Percentiles rank a stretch among this genome's conserved stretches.
phyloP scores from a whole-genome alignment of 1,284 basidiomycete genomes.

The Porogramme epimiltina region DNA sequence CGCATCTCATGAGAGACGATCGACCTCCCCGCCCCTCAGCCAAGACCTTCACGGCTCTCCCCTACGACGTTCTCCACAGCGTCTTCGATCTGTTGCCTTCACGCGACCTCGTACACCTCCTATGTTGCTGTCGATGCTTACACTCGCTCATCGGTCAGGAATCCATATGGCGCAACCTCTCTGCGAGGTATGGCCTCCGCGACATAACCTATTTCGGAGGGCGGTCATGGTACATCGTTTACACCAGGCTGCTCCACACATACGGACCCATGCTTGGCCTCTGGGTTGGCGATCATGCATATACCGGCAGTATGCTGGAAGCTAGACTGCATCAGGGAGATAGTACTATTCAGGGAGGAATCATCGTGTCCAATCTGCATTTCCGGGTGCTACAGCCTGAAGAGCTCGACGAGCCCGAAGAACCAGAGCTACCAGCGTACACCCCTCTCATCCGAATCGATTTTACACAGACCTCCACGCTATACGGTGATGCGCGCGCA shows the following conservation, averaged over 20 bases:
- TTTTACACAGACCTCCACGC: slow-evolving; percentile 3
- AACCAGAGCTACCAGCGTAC: slow-evolving; percentile 17
- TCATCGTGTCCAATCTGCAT: slow-evolving; percentile 24
- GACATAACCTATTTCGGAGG: slow-evolving; percentile 16
- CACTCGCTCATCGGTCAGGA: slow-evolving; percentile 20
- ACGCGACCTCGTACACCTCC: slow-evolving; percentile 23
- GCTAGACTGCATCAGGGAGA: slow-evolving; percentile 14
- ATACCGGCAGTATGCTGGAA: slow-evolving; percentile 24
- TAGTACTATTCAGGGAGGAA: slow-evolving; percentile 8
- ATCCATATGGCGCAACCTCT: slow-evolving; percentile 24
- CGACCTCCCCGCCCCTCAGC: neutral
- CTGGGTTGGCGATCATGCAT: slow-evolving; percentile 28
- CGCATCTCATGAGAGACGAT: too few relatives aligned
- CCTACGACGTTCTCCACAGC: slow-evolving; percentile 27
- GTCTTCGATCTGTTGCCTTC: slow-evolving; percentile 18
- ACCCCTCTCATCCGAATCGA: slow-evolving; percentile 13
- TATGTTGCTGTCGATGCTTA: slow-evolving; percentile 25
- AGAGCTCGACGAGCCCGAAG: slow-evolving; percentile 14
- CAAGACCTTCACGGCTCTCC: slow-evolving; percentile 13
- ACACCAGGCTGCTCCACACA: slow-evolving; percentile 21
- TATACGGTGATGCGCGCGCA: slow-evolving; percentile 2
- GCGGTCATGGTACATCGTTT: slow-evolving; percentile 24
- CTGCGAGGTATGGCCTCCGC: slow-evolving; percentile 15
- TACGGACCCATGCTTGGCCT: slow-evolving; percentile 27
- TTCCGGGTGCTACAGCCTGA: slow-evolving; percentile 22